Conservation (phyloP, 805 yeast genomes). For the Starmerella bacillaris region DNA sequence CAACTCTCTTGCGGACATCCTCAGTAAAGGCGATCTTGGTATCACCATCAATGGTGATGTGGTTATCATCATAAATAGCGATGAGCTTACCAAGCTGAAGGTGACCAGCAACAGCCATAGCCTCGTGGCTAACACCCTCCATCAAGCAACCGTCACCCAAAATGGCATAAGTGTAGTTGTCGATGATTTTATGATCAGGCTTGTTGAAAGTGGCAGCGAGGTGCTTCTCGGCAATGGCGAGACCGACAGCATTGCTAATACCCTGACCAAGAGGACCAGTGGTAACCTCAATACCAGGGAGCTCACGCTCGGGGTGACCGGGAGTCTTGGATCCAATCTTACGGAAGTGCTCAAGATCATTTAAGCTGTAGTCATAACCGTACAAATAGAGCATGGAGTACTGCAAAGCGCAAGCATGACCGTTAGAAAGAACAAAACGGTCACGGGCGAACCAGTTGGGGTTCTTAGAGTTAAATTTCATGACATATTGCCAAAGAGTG, state of each 20-base stretch:
- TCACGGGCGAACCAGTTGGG: slow-evolving; percentile 90
- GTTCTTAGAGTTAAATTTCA: slow-evolving; percentile 79
- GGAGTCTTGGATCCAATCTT: slow-evolving; percentile 82
- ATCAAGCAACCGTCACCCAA: slow-evolving; percentile 95
- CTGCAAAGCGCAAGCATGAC: slow-evolving; percentile 85
- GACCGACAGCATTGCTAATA: slow-evolving; percentile 86
- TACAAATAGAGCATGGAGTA: slow-evolving; percentile 70
- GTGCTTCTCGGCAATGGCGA: slow-evolving; percentile 86
- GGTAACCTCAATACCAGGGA: slow-evolving; percentile 90
- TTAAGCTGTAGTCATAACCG: slow-evolving; percentile 66
- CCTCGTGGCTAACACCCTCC: slow-evolving; percentile 96
- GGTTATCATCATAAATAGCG: slow-evolving; percentile 91
- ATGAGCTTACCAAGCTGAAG: slow-evolving; percentile 81
- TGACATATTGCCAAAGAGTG: slow-evolving; percentile 51
- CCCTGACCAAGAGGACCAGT: slow-evolving; percentile 99
- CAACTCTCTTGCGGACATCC: slow-evolving; percentile 67
- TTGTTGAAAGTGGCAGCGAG: slow-evolving; percentile 86
- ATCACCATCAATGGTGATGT: slow-evolving; percentile 88
- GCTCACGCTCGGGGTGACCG: slow-evolving; percentile 89
- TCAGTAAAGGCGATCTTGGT: slow-evolving; percentile 84
- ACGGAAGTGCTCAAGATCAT: slow-evolving; percentile 80
- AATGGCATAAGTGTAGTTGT: slow-evolving; percentile 60
- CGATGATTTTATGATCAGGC: slow-evolving; percentile 56
- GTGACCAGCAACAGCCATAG: slow-evolving; percentile 90
- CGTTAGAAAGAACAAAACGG: slow-evolving; percentile 85